Base-by-base conservation (phyloP, 352 stramenopile species). In the Phytophthora vignae region DNA sequence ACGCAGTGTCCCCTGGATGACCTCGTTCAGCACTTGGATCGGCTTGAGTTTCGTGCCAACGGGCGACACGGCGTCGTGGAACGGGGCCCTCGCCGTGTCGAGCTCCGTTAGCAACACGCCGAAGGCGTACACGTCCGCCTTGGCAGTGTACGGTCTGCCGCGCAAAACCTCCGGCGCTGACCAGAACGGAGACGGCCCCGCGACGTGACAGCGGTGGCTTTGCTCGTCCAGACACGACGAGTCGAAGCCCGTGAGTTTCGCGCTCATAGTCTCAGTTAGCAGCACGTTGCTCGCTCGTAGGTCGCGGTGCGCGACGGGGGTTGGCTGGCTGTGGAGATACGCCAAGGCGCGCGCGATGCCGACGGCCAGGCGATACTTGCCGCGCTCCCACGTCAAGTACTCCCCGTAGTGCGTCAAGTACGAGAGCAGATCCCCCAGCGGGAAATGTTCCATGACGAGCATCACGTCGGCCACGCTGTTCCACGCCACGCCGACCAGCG, bases 241-340 rank as follows among this genome's bases (percentile, higher is more conserved):
- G 48, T 78, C 71, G 66, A 88, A 84, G 12, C 82, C 77, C 2
- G 73, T 80, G 3, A 90, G 60, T 57, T 90, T 86, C 3, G 77
- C 40, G 4, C 71, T 64, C 19, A 79, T 64, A 0, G 67, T 44
- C 12, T 73, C 27, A 0, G 71, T 76, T 2, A 87, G 60, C 31
- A 81, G 59, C 22, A 86, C 72, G 42, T 81, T 84, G 21, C 76
- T 79, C 12, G 77, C 64, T 38, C 67, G 50, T 40, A 83, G 48
- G 55, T 95, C 90, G 42, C 91, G 61, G 42, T 86, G 81, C 19
- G 80, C 74, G 1, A 86, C 36, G 54, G 60, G 31, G 11, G 73
- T 71, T 12, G 33, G 49, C 22, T 67, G 65, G 0, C 60, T 65
- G 54, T 87, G 80, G 15, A 85, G 64, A 70, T 85, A 87, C 40